A percentile compares a stretch with the other conserved stretches of the same genome.
These are phyloP conservation scores for Auricularia sp. DNA, from an alignment of 768 basidiomycete genomes.

Conservation along the genomic window DNA sequence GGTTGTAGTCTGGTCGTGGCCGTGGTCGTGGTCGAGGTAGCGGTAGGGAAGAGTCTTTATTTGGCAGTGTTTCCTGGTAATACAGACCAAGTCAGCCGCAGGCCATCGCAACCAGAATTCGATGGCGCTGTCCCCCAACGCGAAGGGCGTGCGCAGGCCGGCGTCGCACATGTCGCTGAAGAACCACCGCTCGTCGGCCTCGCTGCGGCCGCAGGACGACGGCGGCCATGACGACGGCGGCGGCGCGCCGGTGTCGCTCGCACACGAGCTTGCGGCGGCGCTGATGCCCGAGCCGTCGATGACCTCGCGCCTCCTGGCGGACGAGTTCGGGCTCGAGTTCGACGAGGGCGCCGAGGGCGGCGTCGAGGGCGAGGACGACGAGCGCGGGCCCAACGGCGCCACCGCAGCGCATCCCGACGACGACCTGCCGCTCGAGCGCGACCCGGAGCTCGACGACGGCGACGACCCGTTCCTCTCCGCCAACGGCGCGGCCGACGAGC, in stretches of 20 bases:
- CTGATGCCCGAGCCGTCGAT: slow-evolving; percentile 79
- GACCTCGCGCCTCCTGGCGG: slow-evolving; percentile 68
- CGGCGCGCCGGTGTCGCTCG: slow-evolving; percentile 30
- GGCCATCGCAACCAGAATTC: not conserved
- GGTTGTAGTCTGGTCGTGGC: too few relatives aligned
- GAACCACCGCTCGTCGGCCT: not conserved
- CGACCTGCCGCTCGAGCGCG: not conserved
- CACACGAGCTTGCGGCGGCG: slow-evolving; percentile 79
- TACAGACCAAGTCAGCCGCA: too few relatives aligned
- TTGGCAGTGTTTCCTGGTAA: too few relatives aligned
- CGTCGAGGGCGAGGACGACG: slow-evolving; percentile 42
- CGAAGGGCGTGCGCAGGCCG: not conserved
- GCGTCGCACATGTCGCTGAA: not conserved
- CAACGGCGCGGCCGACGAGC: slow-evolving; percentile 21
- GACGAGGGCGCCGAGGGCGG: slow-evolving; percentile 74
- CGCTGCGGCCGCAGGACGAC: not conserved
- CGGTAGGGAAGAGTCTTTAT: too few relatives aligned
- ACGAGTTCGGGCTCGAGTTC: slow-evolving; percentile 85
- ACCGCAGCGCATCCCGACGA: not conserved
- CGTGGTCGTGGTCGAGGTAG: too few relatives aligned
- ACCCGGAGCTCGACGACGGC: not conserved
- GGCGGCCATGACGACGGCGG: slow-evolving; percentile 3
- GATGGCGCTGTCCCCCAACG: not conserved
- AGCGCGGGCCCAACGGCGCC: not conserved
- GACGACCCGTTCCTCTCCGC: not conserved